Base-by-base conservation (phyloP, 2,329 filamentous ascomycete species). In the Monosporascus sp. region DNA sequence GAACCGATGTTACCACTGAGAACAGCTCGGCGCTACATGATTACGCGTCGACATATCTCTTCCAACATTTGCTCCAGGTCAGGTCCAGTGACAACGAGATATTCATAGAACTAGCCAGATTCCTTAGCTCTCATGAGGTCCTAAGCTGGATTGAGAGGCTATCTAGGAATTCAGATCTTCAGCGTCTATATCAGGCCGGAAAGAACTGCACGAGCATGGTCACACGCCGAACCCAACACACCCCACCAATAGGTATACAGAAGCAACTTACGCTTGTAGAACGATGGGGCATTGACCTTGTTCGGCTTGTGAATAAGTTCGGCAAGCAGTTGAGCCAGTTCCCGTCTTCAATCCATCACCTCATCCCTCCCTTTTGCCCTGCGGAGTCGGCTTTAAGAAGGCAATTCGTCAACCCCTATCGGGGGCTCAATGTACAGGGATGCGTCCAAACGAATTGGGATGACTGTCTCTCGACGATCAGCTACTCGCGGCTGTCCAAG, bases 341-440 rank as follows among this genome's bases (percentile, higher is more conserved):
- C 9, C 64, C 63, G 0, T 46, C 51, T 3, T 53, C 56, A 2
- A 65, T 66, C n/a, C 57, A 63, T 24, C 54, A 60, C 14, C 55
- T 58, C 1, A 65, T 67, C 6, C 59, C 62, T 5, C 59, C 63
- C 0, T 64, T 67, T 26, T 67, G 63, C 26, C 63, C 63, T 0
- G 44, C 51, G 2, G 51, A 55, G n/a, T 66, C 63, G 1, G 55
- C 54, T 1, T 50, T 65, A 8, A 48, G 55, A 8, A 55, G 56
- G n/a, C 56, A 62, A 18, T 65, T 65, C 14, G 46, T 38, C 0
- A 49, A 15, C 8, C 46, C 59, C 2, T 51, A 54, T 1, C 57
- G 56, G 1, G 63, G 63, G 0, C 50, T 65, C 18, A 52, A 38
- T 18, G 51, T 67, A 0, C 51, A 55, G 0, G 62, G 63, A 0